A percentile compares a stretch with the other conserved stretches of the same genome.
Conservation (phyloP, 441 rosid species). For the Gossypium davidsonii region DNA sequence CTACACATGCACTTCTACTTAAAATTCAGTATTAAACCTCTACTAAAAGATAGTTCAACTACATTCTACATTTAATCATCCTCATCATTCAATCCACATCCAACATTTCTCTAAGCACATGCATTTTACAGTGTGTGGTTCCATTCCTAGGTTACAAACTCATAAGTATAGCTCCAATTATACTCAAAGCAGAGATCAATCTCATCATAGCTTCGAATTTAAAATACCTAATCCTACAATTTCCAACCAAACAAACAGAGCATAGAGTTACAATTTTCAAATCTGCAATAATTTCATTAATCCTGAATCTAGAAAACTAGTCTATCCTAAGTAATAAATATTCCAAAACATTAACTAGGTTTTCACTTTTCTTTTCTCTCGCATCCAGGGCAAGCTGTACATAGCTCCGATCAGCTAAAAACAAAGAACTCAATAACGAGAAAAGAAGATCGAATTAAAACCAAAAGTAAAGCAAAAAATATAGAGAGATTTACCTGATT, state of each 20-base stretch:
- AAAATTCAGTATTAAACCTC: neutral
- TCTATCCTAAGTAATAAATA: neutral
- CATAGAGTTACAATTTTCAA: neutral
- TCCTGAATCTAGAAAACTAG: neutral
- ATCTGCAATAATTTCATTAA: neutral
- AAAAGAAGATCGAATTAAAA: neutral
- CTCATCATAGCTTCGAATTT: neutral
- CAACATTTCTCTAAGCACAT: neutral
- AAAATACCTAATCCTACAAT: neutral
- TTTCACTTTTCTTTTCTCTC: neutral
- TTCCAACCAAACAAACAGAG: neutral
- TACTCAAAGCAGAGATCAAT: neutral
- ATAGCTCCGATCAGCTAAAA: slow-evolving; percentile 8
- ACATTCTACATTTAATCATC: neutral
- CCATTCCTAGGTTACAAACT: neutral
- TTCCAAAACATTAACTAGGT: neutral
- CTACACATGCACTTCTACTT: neutral
- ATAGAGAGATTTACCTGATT: neutral
- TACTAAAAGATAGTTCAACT: neutral
- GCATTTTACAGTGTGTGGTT: neutral
- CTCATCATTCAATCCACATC: neutral
- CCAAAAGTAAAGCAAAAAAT: neutral
- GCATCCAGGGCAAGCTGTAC: neutral
- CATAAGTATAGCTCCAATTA: neutral
- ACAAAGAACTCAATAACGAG: neutral